phyloP scores from a whole-genome alignment of 2,329 filamentous ascomycete genomes.

The Aspergillus sp. region DNA sequence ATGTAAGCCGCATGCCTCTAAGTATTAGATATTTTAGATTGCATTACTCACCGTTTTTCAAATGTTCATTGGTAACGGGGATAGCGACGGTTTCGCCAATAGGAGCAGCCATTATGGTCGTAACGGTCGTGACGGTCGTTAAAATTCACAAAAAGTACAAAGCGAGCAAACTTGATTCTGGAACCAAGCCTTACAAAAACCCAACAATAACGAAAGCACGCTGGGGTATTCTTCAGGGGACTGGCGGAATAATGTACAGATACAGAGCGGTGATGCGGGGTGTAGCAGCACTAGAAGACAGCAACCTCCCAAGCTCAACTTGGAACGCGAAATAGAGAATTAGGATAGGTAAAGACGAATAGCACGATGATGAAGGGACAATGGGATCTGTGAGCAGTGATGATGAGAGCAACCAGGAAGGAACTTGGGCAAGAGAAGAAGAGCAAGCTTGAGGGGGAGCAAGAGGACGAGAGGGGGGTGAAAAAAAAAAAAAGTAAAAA shows the following conservation, averaged over 20 bases:
- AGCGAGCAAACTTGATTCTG: conserved; percentile 9
- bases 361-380: conserved; percentile 6
- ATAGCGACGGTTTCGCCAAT: conserved; percentile 26
- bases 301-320: conserved; percentile 17
- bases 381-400: conserved; percentile 7
- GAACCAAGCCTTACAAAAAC: conserved; percentile 1
- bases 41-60: conserved; percentile 25
- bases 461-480: conserved; percentile 7
- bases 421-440: conserved; percentile 9
- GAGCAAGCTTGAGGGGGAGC: conserved; percentile 9
- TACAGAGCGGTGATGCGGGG: conserved; percentile 12
- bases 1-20: not conserved
- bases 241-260: conserved; percentile 11
- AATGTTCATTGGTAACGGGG: conserved; percentile 26
- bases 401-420: conserved; percentile 18
- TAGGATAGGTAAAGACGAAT: conserved; percentile 14
- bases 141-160: conserved; percentile 22
- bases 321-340: conserved; percentile 7
- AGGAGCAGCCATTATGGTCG: conserved; percentile 22
- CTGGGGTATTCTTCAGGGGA: conserved; percentile 12
- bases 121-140: conserved; percentile 22
- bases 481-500: conserved; percentile 15
- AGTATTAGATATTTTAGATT: not conserved
- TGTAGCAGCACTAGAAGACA: conserved; percentile 13
- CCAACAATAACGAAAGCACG: conserved; percentile 8